phyloP scores from a whole-genome alignment of 202 grass and related monocot genomes.

The Miscanthus sacchariflorus region DNA sequence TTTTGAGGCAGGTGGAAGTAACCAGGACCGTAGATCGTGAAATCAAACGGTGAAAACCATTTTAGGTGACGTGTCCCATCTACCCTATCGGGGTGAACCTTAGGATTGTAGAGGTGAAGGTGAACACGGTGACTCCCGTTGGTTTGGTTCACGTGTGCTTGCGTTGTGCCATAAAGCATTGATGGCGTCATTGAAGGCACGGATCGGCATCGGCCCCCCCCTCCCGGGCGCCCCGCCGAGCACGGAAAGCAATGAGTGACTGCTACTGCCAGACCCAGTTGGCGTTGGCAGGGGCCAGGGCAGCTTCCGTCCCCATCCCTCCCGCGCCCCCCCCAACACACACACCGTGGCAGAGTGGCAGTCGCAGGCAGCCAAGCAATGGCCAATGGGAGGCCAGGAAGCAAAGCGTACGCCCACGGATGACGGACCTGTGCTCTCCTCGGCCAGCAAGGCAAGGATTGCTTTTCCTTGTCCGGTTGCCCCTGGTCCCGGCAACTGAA shows the following conservation, averaged over 20 bases:
- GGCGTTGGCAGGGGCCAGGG: background rate
- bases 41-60: too few species aligned
- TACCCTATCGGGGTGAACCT: too few species aligned
- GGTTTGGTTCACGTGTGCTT: conserved; percentile 3
- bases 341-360: too few species aligned
- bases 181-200: conserved; percentile 8
- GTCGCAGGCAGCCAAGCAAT: background rate
- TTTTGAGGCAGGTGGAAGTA: too few species aligned
- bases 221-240: background rate
- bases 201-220: too few species aligned
- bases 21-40: too few species aligned
- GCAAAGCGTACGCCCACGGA: background rate
- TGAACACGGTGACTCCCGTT: background rate
- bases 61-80: too few species aligned
- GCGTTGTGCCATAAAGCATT: conserved; percentile 8
- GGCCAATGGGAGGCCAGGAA: conserved; percentile 20
- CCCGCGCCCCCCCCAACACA: too few species aligned
- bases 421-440: conserved; percentile 9
- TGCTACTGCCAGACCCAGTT: background rate
- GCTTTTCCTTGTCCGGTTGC: background rate
- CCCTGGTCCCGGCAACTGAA: background rate
- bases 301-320: background rate
- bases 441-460: conserved; percentile 36
- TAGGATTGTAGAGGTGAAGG: too few species aligned
- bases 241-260: conserved; percentile 34